phyloP scores from a whole-genome alignment of 1,284 basidiomycete genomes.

The Tilletia horrida region DNA sequence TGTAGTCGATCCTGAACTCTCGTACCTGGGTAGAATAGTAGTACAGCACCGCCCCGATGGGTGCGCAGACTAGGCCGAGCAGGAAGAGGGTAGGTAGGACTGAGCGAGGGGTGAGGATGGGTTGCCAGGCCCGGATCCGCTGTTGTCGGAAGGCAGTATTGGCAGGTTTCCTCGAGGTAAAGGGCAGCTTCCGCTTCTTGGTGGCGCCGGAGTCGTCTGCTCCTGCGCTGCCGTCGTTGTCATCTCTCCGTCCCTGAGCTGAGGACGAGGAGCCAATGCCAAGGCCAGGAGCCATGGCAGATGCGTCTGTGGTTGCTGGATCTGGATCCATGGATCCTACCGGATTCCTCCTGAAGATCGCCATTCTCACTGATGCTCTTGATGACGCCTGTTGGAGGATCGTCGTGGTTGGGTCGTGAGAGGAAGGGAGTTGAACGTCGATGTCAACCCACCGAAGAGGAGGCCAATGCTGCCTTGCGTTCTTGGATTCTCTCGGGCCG shows the following conservation, averaged over 20 bases:
- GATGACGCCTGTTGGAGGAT: background rate
- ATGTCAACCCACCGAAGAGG: no score
- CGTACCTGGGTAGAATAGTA: conserved; percentile 63
- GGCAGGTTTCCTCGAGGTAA: conserved; percentile 35
- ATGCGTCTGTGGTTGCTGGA: conserved; percentile 14
- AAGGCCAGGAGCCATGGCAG: background rate
- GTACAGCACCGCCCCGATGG: conserved; percentile 78
- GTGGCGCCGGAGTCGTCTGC: no score
- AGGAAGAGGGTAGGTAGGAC: conserved; percentile 94
- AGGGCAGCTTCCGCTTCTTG: conserved; percentile 4
- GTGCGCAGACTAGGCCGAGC: conserved; percentile 88
- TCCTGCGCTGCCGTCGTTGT: no score
- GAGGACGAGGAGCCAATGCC: background rate
- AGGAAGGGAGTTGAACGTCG: background rate
- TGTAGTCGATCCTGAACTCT: conserved; percentile 93
- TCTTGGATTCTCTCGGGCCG: no score
- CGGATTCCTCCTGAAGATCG: conserved; percentile 6
- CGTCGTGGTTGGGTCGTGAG: background rate
- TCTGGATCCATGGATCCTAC: conserved; percentile 3
- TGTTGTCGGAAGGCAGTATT: conserved; percentile 99
- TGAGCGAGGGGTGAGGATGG: conserved; percentile 93
- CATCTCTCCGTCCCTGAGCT: no score
- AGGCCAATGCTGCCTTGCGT: no score
- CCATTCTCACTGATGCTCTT: background rate
- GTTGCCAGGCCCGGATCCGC: conserved; percentile 99